These are phyloP conservation scores for Nothomitra cinnamomea DNA, from an alignment of 2,329 filamentous ascomycete genomes.

Conservation along the genomic window DNA sequence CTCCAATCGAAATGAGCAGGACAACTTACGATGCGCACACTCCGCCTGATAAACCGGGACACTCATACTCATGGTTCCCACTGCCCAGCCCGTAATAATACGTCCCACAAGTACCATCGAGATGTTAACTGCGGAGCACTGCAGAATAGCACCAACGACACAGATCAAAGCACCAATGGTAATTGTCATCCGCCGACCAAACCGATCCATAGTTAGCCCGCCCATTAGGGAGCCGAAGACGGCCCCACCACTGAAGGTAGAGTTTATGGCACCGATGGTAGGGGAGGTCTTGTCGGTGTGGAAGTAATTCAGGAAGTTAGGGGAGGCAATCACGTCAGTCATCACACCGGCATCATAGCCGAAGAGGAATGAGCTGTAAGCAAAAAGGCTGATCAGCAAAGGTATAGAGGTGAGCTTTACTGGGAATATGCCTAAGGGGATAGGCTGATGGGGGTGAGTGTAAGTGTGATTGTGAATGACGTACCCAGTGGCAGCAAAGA, in stretches of 20 bases:
- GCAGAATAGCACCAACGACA: conserved; percentile 39
- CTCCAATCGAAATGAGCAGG: no score
- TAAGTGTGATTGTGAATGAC: neutral
- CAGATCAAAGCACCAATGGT: conserved; percentile 42
- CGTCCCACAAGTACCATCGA: conserved; percentile 41
- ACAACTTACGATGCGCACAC: conserved; percentile 16
- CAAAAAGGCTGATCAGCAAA: no score
- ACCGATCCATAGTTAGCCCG: conserved; percentile 41
- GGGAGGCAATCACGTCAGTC: conserved; percentile 29
- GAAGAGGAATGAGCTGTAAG: conserved; percentile 23
- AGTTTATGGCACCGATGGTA: conserved; percentile 44
- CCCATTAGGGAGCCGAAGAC: conserved; percentile 37
- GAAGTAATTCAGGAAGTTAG: conserved; percentile 16
- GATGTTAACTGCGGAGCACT: conserved; percentile 37
- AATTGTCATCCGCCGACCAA: conserved; percentile 42
- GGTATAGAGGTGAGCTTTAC: no score
- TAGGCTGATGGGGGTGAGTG: conserved; percentile 1
- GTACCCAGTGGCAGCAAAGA: conserved; percentile 26
- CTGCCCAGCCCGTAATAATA: conserved; percentile 40
- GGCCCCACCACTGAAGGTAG: conserved; percentile 43
- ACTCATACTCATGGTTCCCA: conserved; percentile 40
- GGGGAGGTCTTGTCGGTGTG: conserved; percentile 30
- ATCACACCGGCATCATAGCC: conserved; percentile 23
- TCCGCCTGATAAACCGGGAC: conserved; percentile 49
- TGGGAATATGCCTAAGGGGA: no score